Evolutionary conservation across 2,329 filamentous ascomycete genomes (phyloP), one percentile per base, ranked within the genome.

Genomic region (Samsoniella hepiali): DNA sequence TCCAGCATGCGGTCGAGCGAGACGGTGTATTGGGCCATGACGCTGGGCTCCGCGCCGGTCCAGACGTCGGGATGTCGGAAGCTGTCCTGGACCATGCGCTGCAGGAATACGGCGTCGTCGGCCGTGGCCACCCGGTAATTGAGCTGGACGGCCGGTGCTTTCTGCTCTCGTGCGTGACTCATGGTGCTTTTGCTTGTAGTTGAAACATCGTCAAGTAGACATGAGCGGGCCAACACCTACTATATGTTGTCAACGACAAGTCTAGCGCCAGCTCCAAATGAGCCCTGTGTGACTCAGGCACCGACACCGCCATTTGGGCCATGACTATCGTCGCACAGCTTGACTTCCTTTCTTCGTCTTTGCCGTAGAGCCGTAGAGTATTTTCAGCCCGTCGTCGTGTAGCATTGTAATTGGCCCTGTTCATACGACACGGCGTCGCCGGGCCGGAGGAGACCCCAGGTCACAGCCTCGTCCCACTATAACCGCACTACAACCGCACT

Each of bases 1-100:
- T 44, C 54, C 5, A 1, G 3, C 5, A 57, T 44, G 40, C 38
- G 22, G 1, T 57, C 40, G 10, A 57, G 11, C 27, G 54, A n/a
- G 38, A 45, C 10, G 38, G 22, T 57, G 40, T 42, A 57, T 15
- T 44, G 38, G 9, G 27, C 13, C 54, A 57, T 57, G 54, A 40
- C 8, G 27, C 29, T 15, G 2, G 40, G 2, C 38, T 27, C 8
- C 9, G 44, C 54, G 7, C 40, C 27, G 3, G n/a, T 22, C 54
- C 17, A 44, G 34, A 6, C 17, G 34, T 40, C 54, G 29, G 36
- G 38, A n/a, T 45, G 54, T 7, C 54, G 54, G 54, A 57, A 57
- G 54, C 38, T 45, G 54, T 57, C 54, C 15, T 57, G 22, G 34
- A 57, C 27, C 27, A 57, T 31, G 29, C 54, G 54, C 40, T 57